phyloP scores from a whole-genome alignment of 192 early-diverging fungal species.

The Endogone sp. region DNA sequence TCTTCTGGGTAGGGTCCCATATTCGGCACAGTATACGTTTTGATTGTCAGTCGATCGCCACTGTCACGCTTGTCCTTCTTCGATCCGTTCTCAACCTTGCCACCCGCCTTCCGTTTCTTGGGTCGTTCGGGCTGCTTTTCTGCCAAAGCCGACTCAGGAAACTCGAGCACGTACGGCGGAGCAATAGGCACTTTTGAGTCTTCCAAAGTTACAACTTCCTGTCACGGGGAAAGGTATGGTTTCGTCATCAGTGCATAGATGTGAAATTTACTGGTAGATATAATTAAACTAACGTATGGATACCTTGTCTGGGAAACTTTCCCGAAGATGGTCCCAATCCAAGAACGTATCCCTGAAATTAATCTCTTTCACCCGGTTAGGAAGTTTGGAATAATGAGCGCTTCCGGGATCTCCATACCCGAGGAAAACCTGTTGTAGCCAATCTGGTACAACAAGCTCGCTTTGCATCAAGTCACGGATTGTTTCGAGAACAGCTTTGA shows the following conservation, averaged over 20 bases:
- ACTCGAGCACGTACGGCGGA: slow-evolving; percentile 77
- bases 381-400: slow-evolving; percentile 66
- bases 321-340: slow-evolving; percentile 69
- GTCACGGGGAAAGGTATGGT: not conserved
- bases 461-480: slow-evolving; percentile 86
- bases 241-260: too few relatives aligned
- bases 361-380: slow-evolving; percentile 50
- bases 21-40: slow-evolving; percentile 57
- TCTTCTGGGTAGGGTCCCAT: slow-evolving; percentile 77
- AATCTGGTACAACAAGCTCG: slow-evolving; percentile 81
- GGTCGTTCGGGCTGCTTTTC: slow-evolving; percentile 19
- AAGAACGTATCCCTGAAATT: slow-evolving; percentile 90
- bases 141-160: slow-evolving; percentile 44
- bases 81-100: slow-evolving; percentile 33
- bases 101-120: slow-evolving; percentile 16
- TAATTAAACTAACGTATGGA: too few relatives aligned
- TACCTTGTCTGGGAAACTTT: slow-evolving; percentile 61
- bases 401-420: slow-evolving; percentile 92
- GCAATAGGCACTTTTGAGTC: slow-evolving; percentile 23
- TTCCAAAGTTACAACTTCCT: slow-evolving; percentile 31
- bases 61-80: slow-evolving; percentile 40
- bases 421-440: slow-evolving; percentile 87
- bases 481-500: slow-evolving; percentile 87
- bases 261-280: too few relatives aligned
- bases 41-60: slow-evolving; percentile 44